Conservation (phyloP, 306 rosid genomes). For the Vigna angularis region DNA sequence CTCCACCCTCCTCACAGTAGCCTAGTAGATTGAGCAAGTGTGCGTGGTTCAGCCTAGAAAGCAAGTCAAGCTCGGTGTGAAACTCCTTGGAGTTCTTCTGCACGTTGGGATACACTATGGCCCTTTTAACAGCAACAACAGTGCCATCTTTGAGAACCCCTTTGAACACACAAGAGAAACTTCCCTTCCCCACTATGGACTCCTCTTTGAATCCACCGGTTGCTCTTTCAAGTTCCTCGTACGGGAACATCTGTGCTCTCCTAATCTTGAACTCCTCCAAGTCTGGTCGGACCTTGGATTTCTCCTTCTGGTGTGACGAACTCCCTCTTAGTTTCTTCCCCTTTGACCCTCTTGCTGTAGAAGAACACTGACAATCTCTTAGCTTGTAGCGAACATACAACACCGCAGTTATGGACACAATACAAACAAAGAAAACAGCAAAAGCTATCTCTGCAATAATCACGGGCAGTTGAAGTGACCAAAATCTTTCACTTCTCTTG, state of each 20-base stretch:
- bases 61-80: slow-evolving; percentile 24
- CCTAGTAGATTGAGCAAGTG: slow-evolving; percentile 18
- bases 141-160: slow-evolving; percentile 21
- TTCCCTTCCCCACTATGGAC: slow-evolving; percentile 29
- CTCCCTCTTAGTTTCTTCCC: slow-evolving; percentile 17
- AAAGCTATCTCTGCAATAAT: slow-evolving; percentile 19
- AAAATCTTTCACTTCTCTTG: slow-evolving; percentile 2
- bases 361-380: slow-evolving; percentile 14
- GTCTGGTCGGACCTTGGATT: slow-evolving; percentile 26
- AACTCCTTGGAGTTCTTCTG: slow-evolving; percentile 25
- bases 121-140: slow-evolving; percentile 22
- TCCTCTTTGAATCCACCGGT: slow-evolving; percentile 18
- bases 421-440: slow-evolving; percentile 18
- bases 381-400: slow-evolving; percentile 20
- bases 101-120: slow-evolving; percentile 18
- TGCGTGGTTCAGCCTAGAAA: slow-evolving; percentile 23
- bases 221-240: slow-evolving; percentile 19
- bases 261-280: slow-evolving; percentile 16
- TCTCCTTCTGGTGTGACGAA: slow-evolving; percentile 14
- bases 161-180: slow-evolving; percentile 16
- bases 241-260: slow-evolving; percentile 21
- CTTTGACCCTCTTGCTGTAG: not conserved
- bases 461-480: slow-evolving; percentile 13
- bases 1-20: slow-evolving; percentile 26
- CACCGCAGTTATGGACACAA: not conserved